phyloP scores from a whole-genome alignment of 2,329 filamentous ascomycete genomes.

The Parastagonospora nodorum region DNA sequence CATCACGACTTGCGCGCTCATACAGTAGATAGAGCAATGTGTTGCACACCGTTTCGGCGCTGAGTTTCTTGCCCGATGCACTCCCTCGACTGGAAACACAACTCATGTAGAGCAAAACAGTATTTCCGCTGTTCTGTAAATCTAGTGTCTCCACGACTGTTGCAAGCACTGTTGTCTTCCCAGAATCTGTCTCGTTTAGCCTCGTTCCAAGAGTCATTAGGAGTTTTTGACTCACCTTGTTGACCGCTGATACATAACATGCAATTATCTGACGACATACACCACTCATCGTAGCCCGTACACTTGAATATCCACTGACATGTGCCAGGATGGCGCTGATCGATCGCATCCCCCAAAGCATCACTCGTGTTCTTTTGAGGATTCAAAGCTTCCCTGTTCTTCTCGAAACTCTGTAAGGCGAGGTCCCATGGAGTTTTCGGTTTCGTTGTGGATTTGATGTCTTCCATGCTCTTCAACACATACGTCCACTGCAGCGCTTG shows the following conservation, averaged over 20 bases:
- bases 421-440: neutral
- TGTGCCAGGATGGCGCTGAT: neutral
- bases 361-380: neutral
- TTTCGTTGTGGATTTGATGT: constrained; percentile 1
- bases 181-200: neutral
- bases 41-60: too few relatives aligned
- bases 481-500: neutral
- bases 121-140: neutral
- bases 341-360: neutral
- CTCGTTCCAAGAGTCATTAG: neutral
- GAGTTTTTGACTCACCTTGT: neutral
- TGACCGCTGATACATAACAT: neutral
- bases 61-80: too few relatives aligned
- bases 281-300: neutral
- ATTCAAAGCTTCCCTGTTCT: neutral
- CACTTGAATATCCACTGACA: neutral
- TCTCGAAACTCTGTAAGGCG: neutral
- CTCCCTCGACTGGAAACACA: too few relatives aligned
- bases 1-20: neutral
- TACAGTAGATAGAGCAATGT: too few relatives aligned
- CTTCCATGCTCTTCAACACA: neutral
- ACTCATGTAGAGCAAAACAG: neutral
- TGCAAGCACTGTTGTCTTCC: neutral
- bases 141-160: neutral
- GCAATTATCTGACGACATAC: neutral